Percentiles rank a stretch among this genome's conserved stretches.
These are phyloP conservation scores for Urostyla sp. DNA, from an alignment of 73 alveolate species.

Conservation along the genomic window DNA sequence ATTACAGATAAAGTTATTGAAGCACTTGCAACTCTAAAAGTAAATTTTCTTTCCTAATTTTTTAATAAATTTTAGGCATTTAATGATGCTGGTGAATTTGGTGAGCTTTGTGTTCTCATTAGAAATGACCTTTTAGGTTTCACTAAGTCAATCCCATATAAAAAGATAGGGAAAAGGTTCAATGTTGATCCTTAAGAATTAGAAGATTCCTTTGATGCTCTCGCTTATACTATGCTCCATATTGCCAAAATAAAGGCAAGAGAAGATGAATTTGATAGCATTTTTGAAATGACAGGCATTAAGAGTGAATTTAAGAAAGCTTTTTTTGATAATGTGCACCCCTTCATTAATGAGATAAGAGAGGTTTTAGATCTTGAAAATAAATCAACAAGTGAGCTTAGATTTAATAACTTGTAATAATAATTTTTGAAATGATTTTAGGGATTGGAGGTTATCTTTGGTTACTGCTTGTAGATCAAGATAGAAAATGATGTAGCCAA, in stretches of 20 bases:
- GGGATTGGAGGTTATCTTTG: slow-evolving; percentile 62
- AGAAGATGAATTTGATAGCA: slow-evolving; percentile 51
- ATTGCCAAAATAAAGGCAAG: slow-evolving; percentile 54
- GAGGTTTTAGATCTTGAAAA: slow-evolving; percentile 27
- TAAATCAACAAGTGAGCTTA: not conserved
- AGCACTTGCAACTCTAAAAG: slow-evolving; percentile 12
- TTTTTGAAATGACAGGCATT: slow-evolving; percentile 30
- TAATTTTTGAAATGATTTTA: too few relatives aligned
- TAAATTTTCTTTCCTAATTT: slow-evolving; percentile 16
- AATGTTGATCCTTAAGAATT: slow-evolving; percentile 30
- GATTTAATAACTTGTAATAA: slow-evolving; percentile 55
- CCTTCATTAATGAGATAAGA: slow-evolving; percentile 36
- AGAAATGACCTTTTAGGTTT: slow-evolving; percentile 55
- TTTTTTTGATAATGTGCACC: slow-evolving; percentile 42
- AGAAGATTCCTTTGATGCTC: slow-evolving; percentile 36
- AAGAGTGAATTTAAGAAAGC: slow-evolving; percentile 44
- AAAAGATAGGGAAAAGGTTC: slow-evolving; percentile 51
- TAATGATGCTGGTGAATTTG: slow-evolving; percentile 7
- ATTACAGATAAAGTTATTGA: slow-evolving; percentile 52
- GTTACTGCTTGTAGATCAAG: slow-evolving; percentile 47
- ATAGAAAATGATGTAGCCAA: slow-evolving; percentile 65
- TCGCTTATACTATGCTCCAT: slow-evolving; percentile 48
- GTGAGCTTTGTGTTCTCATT: slow-evolving; percentile 23
- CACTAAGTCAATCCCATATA: slow-evolving; percentile 30
- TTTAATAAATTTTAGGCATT: not conserved